Base-by-base conservation (phyloP, 2,329 filamentous ascomycete species). In the Purpureocillium lavendulum region DNA sequence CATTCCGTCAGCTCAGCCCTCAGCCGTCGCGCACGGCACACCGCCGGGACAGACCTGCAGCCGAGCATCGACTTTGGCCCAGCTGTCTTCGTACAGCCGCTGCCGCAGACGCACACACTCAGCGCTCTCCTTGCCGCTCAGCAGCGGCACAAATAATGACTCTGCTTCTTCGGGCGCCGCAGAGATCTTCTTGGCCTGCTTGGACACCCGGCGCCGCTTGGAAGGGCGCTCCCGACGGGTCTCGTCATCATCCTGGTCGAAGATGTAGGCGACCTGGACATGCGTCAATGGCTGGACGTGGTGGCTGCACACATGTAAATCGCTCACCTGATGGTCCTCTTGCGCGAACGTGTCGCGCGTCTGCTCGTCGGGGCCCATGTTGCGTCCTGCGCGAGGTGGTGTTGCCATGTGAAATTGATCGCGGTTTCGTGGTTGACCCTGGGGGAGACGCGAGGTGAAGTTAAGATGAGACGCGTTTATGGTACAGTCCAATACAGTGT, bases 21-120 rank as follows among this genome's bases (percentile, higher is more conserved):
- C 16, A 15, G 16, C 9, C 11, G 8, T 17, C 32, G 32, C 11
- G 10, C 15, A 5, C 15, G 13, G 14, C 32, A 17, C 15, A 34
- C 10, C 21, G 6, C 12, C 17, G 17, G 12, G 14, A 35, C 40
- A 17, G 42, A 63, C 62, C 55, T 82, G 71, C 37, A 89, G 81
- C 18, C 75, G 72, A 34, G 61, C 57, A 44, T 87, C 74, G 48
- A 86, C 75, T 30, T 68, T 61, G 3, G 65, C 60, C 87, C 87
- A 92, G 36, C 76, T 66, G 39, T 69, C 60, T 37, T 77, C 63
- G 57, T 80, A 90, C 3, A 77, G 64, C 34, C 67, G 60, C 53
- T 79, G 69, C 16, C 86, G 71, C 38, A 78, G 59, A 7, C 56
- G 56, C 16, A 73, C 66, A 39, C 65, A 69, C 26, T 65, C 64